These are phyloP conservation scores for Hortaea sp. DNA, from an alignment of 2,329 filamentous ascomycete species.

Conservation along the genomic window DNA sequence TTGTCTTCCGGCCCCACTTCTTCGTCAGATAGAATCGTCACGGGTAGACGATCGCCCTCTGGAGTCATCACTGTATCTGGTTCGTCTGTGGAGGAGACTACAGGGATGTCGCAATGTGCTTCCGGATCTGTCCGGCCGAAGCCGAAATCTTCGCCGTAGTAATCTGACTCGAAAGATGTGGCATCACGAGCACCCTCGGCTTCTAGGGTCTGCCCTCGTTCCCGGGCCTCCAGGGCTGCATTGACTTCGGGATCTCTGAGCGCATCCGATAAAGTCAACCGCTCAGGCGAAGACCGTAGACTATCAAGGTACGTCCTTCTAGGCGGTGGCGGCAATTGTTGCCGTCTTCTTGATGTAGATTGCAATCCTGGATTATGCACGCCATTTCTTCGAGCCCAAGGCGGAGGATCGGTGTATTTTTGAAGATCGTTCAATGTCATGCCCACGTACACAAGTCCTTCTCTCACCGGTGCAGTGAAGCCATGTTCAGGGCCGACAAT, in stretches of 20 bases:
- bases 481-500: constrained; percentile 75
- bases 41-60: constrained; percentile 12
- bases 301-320: constrained; percentile 6
- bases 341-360: neutral
- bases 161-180: neutral
- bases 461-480: constrained; percentile 82
- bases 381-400: constrained; percentile 14
- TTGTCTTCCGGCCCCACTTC: constrained; percentile 22
- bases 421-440: constrained; percentile 75
- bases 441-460: constrained; percentile 84
- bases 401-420: constrained; percentile 27
- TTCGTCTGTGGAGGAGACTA: constrained; percentile 5
- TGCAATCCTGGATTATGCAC: constrained; percentile 18
- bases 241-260: constrained; percentile 21
- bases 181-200: constrained; percentile 7
- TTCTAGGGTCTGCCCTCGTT: constrained; percentile 9
- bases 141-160: constrained; percentile 13
- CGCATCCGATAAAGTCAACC: constrained; percentile 21
- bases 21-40: constrained; percentile 20
- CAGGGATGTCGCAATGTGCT: constrained; percentile 19
- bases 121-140: constrained; percentile 14
- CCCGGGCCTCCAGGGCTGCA: constrained; percentile 6
- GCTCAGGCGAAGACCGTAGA: constrained; percentile 17
- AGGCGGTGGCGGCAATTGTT: neutral
- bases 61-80: constrained; percentile 6